phyloP scores from a whole-genome alignment of 306 rosid genomes.

The Acacia crassicarpa region DNA sequence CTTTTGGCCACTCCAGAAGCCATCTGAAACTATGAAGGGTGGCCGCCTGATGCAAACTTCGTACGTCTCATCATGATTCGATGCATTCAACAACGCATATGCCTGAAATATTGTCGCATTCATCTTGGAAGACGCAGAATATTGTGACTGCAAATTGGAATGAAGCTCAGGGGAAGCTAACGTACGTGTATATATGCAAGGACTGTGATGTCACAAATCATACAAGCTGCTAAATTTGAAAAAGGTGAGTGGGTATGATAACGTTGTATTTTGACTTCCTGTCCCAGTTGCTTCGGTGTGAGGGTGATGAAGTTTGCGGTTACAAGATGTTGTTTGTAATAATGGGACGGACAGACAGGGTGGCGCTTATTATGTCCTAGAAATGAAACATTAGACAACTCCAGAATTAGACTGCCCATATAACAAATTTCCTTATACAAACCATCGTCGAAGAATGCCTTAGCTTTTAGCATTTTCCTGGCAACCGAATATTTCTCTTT shows the following conservation, averaged over 20 bases:
- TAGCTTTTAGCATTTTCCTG: neutral
- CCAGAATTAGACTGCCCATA: neutral
- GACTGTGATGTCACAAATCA: neutral
- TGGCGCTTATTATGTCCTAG: neutral
- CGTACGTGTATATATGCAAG: neutral
- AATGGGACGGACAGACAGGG: neutral
- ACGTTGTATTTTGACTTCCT: neutral
- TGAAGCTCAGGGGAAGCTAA: neutral
- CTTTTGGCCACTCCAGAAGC: constrained; percentile 26
- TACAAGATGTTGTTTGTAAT: neutral
- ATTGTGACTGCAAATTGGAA: neutral
- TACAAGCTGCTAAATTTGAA: neutral
- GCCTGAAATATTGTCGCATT: neutral
- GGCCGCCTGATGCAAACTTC: constrained; percentile 23
- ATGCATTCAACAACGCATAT: accelerated
- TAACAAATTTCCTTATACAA: neutral
- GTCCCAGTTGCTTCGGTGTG: neutral
- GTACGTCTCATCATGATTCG: neutral
- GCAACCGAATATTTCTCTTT: too few species aligned
- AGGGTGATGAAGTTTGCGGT: neutral
- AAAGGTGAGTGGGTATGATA: neutral
- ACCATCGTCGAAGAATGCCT: neutral
- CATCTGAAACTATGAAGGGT: constrained; percentile 41
- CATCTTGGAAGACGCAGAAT: neutral
- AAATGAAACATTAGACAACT: neutral